These are phyloP conservation scores for Daldinia bambusicola DNA, from an alignment of 495 filamentous ascomycete genomes.

Conservation along the genomic window DNA sequence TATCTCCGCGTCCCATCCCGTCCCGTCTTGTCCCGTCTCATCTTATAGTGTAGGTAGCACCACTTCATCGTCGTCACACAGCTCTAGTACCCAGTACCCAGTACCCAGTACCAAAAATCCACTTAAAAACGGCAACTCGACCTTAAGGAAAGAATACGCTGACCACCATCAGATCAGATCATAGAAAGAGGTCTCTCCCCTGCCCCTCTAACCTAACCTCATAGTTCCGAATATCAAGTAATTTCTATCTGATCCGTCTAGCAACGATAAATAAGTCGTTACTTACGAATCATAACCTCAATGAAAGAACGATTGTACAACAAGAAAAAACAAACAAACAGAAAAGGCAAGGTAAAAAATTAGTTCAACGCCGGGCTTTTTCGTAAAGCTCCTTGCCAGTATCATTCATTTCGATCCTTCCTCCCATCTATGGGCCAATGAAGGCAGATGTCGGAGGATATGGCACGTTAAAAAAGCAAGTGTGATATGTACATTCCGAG, in stretches of 20 bases:
- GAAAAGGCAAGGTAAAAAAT: constrained; percentile 1
- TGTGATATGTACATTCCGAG: constrained; percentile 33
- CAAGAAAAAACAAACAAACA: too few relatives aligned
- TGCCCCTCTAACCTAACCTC: neutral
- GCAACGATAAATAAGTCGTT: neutral
- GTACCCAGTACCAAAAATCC: neutral
- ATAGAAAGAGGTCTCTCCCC: neutral
- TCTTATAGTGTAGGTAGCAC: too few relatives aligned
- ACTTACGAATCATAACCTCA: neutral
- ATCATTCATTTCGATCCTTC: constrained; percentile 28
- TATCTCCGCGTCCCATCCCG: too few relatives aligned
- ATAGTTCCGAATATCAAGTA: neutral
- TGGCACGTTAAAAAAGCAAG: constrained; percentile 23
- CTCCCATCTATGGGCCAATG: constrained; percentile 12
- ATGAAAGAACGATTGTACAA: neutral
- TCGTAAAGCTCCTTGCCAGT: constrained; percentile 25
- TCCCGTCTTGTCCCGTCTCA: too few relatives aligned
- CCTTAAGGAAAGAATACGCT: neutral
- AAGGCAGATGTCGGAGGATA: constrained; percentile 5
- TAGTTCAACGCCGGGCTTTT: constrained; percentile 29
- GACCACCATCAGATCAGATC: neutral
- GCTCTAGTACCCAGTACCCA: too few relatives aligned
- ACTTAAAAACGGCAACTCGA: too few relatives aligned
- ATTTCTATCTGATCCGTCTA: neutral
- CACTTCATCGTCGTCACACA: too few relatives aligned